Evolutionary conservation across 148 eudicot genomes (phyloP).

Genomic region (Simmondsia chinensis): DNA sequence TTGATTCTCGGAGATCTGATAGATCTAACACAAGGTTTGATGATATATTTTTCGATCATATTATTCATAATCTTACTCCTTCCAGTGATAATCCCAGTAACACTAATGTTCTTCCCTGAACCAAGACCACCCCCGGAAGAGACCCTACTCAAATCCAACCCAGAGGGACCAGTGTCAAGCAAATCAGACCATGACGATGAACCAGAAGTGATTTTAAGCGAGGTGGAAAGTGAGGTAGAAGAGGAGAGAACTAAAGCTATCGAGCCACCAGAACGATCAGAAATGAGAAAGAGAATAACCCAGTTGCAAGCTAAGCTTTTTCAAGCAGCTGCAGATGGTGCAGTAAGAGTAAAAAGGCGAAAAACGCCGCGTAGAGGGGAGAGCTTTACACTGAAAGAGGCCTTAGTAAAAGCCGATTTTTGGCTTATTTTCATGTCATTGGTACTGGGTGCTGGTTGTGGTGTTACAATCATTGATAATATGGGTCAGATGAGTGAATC

Average conservation of each 20-base stretch:
- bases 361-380: conserved; percentile 48
- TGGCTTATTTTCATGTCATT: conserved; percentile 79
- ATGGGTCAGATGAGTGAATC: conserved; percentile 59
- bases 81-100: conserved; percentile 35
- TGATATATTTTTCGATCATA: conserved; percentile 17
- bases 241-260: conserved; percentile 23
- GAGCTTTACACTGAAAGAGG: conserved; percentile 46
- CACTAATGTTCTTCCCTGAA: conserved; percentile 20
- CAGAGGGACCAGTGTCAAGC: conserved; percentile 17
- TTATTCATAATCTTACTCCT: conserved; percentile 29
- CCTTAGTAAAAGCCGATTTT: conserved; percentile 62
- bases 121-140: conserved; percentile 25
- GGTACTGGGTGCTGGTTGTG: conserved; percentile 40
- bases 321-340: conserved; percentile 61
- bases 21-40: conserved; percentile 17
- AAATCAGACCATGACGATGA: conserved; percentile 7
- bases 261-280: conserved; percentile 14
- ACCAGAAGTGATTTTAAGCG: conserved; percentile 38
- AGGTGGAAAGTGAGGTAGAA: conserved; percentile 30
- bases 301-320: conserved; percentile 48
- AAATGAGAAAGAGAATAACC: conserved; percentile 30
- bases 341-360: conserved; percentile 37
- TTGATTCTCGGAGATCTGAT: conserved; percentile 33
- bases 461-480: conserved; percentile 54
- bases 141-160: conserved; percentile 25